Evolutionary conservation across 768 basidiomycete genomes (phyloP).

Genomic region (Naematelia encephala): DNA sequence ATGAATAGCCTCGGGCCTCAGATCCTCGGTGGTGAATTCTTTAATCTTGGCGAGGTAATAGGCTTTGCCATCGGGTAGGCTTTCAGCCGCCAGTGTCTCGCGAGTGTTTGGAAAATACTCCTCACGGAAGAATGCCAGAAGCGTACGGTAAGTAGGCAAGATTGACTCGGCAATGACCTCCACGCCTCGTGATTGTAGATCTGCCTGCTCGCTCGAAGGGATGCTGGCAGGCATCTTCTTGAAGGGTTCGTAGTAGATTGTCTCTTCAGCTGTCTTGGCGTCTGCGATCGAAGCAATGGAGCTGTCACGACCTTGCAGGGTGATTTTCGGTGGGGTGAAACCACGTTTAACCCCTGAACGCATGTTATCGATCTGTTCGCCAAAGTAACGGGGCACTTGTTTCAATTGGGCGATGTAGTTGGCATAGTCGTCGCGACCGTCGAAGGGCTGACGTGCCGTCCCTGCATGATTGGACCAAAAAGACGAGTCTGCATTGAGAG

Average conservation of each 20-base stretch:
- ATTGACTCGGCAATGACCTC: slow-evolving; percentile 6
- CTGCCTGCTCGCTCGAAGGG: slow-evolving; percentile 3
- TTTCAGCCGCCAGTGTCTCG: slow-evolving; percentile 10
- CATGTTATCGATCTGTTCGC: slow-evolving; percentile 18
- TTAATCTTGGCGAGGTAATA: slow-evolving; percentile 18
- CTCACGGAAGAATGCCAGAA: slow-evolving; percentile 10
- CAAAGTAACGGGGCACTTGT: slow-evolving; percentile 13
- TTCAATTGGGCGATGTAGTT: slow-evolving; percentile 11
- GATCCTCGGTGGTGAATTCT: slow-evolving; percentile 13
- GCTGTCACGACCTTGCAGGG: slow-evolving; percentile 12
- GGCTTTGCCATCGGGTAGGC: slow-evolving; percentile 15
- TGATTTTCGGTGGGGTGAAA: slow-evolving; percentile 15
- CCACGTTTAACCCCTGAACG: slow-evolving; percentile 10
- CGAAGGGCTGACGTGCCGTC: slow-evolving; percentile 5
- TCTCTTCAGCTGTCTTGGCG: slow-evolving; percentile 10
- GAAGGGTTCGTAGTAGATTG: slow-evolving; percentile 17
- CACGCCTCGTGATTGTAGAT: slow-evolving; percentile 3
- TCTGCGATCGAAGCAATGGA: slow-evolving; percentile 9
- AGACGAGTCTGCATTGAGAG: slow-evolving; percentile 12
- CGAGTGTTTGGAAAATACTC: slow-evolving; percentile 17
- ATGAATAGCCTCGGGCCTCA: slow-evolving; percentile 9
- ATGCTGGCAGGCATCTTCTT: slow-evolving; percentile 6
- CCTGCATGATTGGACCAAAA: slow-evolving; percentile 15
- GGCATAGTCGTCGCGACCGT: slow-evolving; percentile 1
- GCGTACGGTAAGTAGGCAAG: slow-evolving; percentile 13